Percentiles rank a stretch among this genome's conserved stretches.
Evolutionary conservation across 2,329 filamentous ascomycete genomes (phyloP).

Genomic region (Fusarium falciforme): DNA sequence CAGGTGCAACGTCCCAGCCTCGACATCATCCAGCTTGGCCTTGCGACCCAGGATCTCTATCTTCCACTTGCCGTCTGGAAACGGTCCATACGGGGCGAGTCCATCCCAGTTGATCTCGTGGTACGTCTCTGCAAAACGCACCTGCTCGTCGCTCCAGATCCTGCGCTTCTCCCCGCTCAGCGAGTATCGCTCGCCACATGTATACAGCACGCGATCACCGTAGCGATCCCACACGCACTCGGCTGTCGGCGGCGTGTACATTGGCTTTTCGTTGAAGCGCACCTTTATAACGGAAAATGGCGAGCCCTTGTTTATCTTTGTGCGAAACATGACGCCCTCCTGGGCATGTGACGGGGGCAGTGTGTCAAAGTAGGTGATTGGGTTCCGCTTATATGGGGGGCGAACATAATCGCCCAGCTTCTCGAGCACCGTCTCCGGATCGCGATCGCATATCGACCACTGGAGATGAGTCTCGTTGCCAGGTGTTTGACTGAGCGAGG

Average conservation of each 20-base stretch:
- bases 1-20: constrained; percentile 27
- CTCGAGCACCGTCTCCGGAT: constrained; percentile 24
- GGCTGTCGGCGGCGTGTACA: neutral
- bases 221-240: constrained; percentile 40
- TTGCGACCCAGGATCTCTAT: constrained; percentile 26
- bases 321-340: constrained; percentile 37
- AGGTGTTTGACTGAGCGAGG: neutral
- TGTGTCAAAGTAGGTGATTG: constrained; percentile 39
- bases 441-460: constrained; percentile 34
- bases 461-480: constrained; percentile 32
- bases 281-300: constrained; percentile 34
- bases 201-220: constrained; percentile 24
- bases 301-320: constrained; percentile 32
- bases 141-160: constrained; percentile 35
- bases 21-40: constrained; percentile 36
- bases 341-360: constrained; percentile 32
- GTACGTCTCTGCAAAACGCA: constrained; percentile 33
- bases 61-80: constrained; percentile 37
- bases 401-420: constrained; percentile 25
- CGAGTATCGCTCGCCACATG: constrained; percentile 23
- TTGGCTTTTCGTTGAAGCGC: constrained; percentile 22
- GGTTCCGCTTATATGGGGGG: constrained; percentile 32
- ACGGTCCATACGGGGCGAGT: constrained; percentile 30
- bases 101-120: constrained; percentile 32
- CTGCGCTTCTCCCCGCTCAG: constrained; percentile 1